phyloP scores from a whole-genome alignment of 1,284 basidiomycete species.

The Rhodotorula sp. region DNA sequence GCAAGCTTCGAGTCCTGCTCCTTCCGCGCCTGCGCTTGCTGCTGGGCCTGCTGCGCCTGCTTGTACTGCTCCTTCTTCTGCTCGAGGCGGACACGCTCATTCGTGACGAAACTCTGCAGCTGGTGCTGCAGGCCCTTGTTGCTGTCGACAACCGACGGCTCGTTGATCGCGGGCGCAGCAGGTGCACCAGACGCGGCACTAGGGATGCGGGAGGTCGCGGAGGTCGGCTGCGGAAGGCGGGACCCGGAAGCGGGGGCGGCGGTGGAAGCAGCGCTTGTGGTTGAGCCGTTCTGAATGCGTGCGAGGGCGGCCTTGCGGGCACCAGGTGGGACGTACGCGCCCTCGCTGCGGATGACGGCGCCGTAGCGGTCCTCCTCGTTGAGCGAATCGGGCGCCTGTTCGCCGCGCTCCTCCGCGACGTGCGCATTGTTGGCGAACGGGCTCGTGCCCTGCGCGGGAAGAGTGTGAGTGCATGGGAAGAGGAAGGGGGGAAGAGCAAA shows the following conservation, averaged over 20 bases:
- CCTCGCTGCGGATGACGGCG: slow-evolving; percentile 81
- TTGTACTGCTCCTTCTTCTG: slow-evolving; percentile 80
- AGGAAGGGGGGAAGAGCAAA: slow-evolving; percentile 44
- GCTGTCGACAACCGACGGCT: neutral
- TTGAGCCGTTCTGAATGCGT: slow-evolving; percentile 31
- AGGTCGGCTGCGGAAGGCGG: slow-evolving; percentile 8
- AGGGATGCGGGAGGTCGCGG: slow-evolving; percentile 8
- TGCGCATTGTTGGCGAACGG: slow-evolving; percentile 66
- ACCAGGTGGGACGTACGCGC: slow-evolving; percentile 90
- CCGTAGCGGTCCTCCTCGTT: slow-evolving; percentile 98
- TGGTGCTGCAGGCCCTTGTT: neutral
- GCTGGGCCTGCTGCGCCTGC: slow-evolving; percentile 65
- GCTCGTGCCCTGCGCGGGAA: slow-evolving; percentile 19
- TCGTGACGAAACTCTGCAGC: slow-evolving; percentile 82
- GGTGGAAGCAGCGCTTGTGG: slow-evolving; percentile 12
- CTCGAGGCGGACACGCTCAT: slow-evolving; percentile 80
- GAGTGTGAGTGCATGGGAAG: neutral
- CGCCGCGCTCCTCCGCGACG: slow-evolving; percentile 83
- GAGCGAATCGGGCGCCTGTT: slow-evolving; percentile 67
- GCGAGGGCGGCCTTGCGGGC: slow-evolving; percentile 60
- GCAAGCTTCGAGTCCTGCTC: slow-evolving; percentile 92
- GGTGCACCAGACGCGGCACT: neutral
- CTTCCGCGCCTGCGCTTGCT: slow-evolving; percentile 63
- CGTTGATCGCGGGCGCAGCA: neutral
- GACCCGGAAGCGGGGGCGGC: neutral